These are phyloP conservation scores for Auricularia sp. DNA, from an alignment of 768 basidiomycete species.

Conservation along the genomic window DNA sequence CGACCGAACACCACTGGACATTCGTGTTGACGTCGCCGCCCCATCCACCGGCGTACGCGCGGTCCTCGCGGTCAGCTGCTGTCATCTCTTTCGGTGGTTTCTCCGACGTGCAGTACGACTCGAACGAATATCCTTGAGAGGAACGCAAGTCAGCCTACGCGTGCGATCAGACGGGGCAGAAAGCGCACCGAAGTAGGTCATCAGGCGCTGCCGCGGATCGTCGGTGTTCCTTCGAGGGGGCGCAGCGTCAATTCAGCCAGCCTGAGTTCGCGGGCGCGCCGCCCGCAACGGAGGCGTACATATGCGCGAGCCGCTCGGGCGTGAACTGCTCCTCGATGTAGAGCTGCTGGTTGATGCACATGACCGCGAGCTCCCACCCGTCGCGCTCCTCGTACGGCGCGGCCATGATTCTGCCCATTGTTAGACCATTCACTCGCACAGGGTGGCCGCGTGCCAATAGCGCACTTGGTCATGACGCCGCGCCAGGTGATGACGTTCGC, in stretches of 20 bases:
- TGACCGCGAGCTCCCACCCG: slow-evolving; percentile 73
- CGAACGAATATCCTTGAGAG: slow-evolving; percentile 59
- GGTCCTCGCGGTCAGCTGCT: background rate
- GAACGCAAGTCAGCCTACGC: background rate
- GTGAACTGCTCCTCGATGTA: slow-evolving; percentile 67
- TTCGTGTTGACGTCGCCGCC: slow-evolving; percentile 80
- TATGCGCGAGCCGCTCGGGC: slow-evolving; percentile 48
- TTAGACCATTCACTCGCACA: too few species aligned
- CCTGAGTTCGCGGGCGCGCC: background rate
- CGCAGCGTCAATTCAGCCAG: background rate
- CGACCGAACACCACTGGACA: slow-evolving; percentile 83
- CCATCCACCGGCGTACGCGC: slow-evolving; percentile 37
- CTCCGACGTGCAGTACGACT: slow-evolving; percentile 68
- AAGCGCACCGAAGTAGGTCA: slow-evolving; percentile 52
- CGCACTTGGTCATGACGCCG: slow-evolving; percentile 77
- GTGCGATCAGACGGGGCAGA: too few species aligned
- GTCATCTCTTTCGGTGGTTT: slow-evolving; percentile 14
- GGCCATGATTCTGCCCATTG: slow-evolving; percentile 70
- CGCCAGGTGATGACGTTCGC: slow-evolving; percentile 44
- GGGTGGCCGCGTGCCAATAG: too few species aligned
- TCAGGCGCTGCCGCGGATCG: slow-evolving; percentile 49
- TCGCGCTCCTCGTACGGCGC: slow-evolving; percentile 78
- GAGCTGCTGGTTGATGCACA: slow-evolving; percentile 57
- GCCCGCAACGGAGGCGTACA: slow-evolving; percentile 33
- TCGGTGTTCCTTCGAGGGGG: slow-evolving; percentile 44